A percentile compares a stretch with the other conserved stretches of the same genome.
Conservation (phyloP, 1,139 yeast genomes). For the Saccharomyces hybrid region DNA sequence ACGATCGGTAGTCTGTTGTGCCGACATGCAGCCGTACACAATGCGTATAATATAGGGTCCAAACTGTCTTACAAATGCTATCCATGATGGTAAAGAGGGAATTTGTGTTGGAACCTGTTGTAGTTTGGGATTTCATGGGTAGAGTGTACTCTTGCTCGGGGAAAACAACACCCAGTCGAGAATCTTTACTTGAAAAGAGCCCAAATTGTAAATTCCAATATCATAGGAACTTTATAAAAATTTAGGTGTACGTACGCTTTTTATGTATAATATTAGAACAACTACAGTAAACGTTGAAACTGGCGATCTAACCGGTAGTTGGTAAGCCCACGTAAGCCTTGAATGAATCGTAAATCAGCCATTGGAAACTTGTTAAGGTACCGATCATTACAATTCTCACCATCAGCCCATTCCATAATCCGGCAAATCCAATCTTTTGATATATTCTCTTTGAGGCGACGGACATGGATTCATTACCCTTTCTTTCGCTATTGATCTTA, state of each 20-base stretch:
- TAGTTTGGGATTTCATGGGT: not conserved
- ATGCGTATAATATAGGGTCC: not conserved
- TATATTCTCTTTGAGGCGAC: constrained; percentile 69
- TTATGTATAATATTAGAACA: not conserved
- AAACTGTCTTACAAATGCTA: not conserved
- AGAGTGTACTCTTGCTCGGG: not conserved
- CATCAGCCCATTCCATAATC: constrained; percentile 90
- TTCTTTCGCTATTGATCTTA: constrained; percentile 71
- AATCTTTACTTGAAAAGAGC: too few species aligned
- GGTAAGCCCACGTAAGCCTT: constrained; percentile 87
- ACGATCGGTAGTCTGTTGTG: not conserved
- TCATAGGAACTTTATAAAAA: too few species aligned
- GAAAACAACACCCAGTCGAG: not conserved
- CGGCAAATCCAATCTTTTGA: constrained; percentile 71
- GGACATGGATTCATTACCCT: constrained; percentile 57
- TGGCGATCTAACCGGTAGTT: constrained; percentile 52
- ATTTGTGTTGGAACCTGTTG: not conserved
- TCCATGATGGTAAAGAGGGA: not conserved
- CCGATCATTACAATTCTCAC: constrained; percentile 95
- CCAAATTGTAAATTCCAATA: too few species aligned
- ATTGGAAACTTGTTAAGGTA: constrained; percentile 92
- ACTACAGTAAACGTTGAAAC: not conserved
- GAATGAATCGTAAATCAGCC: constrained; percentile 92
- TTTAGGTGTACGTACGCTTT: not conserved
- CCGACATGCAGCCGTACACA: not conserved